phyloP scores from a whole-genome alignment of 2,329 filamentous ascomycete species.

The Byssochlamys sp. region DNA sequence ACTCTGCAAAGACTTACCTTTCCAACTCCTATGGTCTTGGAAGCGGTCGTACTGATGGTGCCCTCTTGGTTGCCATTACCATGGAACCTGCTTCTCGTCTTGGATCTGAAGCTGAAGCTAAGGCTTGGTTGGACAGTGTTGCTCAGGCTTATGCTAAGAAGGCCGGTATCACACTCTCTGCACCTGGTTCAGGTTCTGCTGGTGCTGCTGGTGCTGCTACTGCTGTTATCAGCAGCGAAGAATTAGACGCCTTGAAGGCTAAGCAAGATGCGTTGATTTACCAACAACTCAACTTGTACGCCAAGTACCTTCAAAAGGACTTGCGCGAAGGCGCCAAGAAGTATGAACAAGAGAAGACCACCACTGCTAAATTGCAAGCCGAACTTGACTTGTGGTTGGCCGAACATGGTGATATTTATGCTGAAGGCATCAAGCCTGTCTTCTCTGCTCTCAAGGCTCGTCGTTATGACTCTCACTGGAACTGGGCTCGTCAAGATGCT shows the following conservation, averaged over 20 bases:
- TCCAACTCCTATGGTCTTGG: conserved; percentile 88
- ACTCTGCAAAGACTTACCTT: conserved; percentile 84
- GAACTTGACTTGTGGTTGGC: conserved; percentile 91
- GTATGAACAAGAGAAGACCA: no score
- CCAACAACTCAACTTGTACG: no score
- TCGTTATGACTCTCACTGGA: conserved; percentile 97
- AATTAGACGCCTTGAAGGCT: no score
- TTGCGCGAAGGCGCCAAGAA: conserved; percentile 72
- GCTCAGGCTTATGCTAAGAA: conserved; percentile 79
- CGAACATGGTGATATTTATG: conserved; percentile 95
- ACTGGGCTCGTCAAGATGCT: conserved; percentile 95
- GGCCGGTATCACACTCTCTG: conserved; percentile 73
- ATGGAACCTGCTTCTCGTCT: conserved; percentile 85
- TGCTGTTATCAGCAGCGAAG: no score
- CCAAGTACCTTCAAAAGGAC: no score
- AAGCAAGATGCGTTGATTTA: no score
- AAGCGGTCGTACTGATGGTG: conserved; percentile 79
- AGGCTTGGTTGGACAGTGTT: conserved; percentile 80
- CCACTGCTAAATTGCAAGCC: no score
- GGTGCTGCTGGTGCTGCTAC: no score
- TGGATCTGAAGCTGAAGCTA: conserved; percentile 80
- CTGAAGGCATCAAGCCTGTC: conserved; percentile 81
- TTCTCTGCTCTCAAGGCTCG: conserved; percentile 91
- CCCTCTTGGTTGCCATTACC: conserved; percentile 76
- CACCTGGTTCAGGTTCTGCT: no score